phyloP scores from a whole-genome alignment of 148 eudicot species.

The Nepenthes gracilis region DNA sequence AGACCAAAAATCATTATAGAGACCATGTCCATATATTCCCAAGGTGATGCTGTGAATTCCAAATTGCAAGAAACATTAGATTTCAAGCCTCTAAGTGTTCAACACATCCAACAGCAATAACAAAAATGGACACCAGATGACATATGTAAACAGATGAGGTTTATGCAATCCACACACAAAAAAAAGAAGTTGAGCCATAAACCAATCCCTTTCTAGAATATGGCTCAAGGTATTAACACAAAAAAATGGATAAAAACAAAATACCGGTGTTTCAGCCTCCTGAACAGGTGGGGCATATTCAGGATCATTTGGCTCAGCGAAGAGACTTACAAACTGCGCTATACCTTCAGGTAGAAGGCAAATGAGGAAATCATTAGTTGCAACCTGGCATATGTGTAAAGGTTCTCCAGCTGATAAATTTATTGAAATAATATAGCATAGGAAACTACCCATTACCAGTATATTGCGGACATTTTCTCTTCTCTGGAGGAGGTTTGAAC shows the following conservation, averaged over 20 bases:
- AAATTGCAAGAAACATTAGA: too few relatives aligned
- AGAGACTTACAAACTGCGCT: conserved; percentile 71
- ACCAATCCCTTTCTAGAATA: not conserved
- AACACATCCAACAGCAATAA: too few relatives aligned
- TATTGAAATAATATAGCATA: not conserved
- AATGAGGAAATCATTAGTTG: not conserved
- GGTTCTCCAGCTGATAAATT: not conserved
- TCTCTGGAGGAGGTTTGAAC: conserved; percentile 83
- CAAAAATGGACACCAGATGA: too few relatives aligned
- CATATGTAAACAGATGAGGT: too few relatives aligned
- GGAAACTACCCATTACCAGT: conserved; percentile 33
- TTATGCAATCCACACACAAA: not conserved
- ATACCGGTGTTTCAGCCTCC: conserved; percentile 81
- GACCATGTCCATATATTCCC: too few relatives aligned
- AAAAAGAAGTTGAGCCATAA: not conserved
- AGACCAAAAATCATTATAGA: too few relatives aligned
- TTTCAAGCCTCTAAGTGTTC: too few relatives aligned
- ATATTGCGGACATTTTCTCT: conserved; percentile 88
- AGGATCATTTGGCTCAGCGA: conserved; percentile 84
- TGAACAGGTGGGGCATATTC: conserved; percentile 82
- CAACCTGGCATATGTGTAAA: not conserved
- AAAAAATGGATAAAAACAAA: conserved; percentile 1
- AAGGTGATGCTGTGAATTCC: too few relatives aligned
- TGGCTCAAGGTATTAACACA: not conserved
- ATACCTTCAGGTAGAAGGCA: conserved; percentile 40